Base-by-base conservation (phyloP, 2,329 filamentous ascomycete species). In the Calonectria naviculata region DNA sequence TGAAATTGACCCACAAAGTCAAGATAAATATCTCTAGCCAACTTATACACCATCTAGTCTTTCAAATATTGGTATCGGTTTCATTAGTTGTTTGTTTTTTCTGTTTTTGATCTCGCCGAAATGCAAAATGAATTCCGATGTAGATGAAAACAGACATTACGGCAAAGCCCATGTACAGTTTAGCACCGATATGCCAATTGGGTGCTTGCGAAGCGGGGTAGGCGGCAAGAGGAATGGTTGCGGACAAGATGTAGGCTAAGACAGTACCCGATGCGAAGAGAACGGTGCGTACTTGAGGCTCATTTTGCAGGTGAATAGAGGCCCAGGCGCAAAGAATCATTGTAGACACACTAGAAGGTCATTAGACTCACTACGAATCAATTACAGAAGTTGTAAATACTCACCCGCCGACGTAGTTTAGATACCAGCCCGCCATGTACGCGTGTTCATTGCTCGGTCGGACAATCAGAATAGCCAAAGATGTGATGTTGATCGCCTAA, bases 331-430 rank as follows among this genome's bases (percentile, higher is more conserved):
- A 70, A 2, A 70, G 56, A 5, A 70, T 38, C 68, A 70, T 70
- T 60, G 52, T 70, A 2, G 68, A 21, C 1, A 70, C 68, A 24
- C 68, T 70, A 10, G 7, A 28, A 5, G 19, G 3, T 31, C 8
- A 17, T 61, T n/a, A 61, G 56, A 41, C 9, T 28, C 31, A 0
- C 15, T 54, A 5, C 29, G 15, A 19, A 36, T 10, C 17, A 21
- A 17, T 10, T 28, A 5, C 8, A 42, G 13, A 5, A 38, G 13
- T 28, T 19, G n/a, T 3, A 12, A 8, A 13, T 19, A 66, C 70
- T 49, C 17, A 71, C 70, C 46, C 70, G 63, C 70, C 70, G 4
- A 65, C 49, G 4, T 71, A 71, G 21, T 71, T 71, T 62, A 71
- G 54, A 9, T 71, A 71, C 52, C 62, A 70, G 2, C 70, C 66